A percentile compares a stretch with the other conserved stretches of the same genome.
phyloP scores from a whole-genome alignment of 2,329 filamentous ascomycete genomes.

The Clarireedia monteithiana region DNA sequence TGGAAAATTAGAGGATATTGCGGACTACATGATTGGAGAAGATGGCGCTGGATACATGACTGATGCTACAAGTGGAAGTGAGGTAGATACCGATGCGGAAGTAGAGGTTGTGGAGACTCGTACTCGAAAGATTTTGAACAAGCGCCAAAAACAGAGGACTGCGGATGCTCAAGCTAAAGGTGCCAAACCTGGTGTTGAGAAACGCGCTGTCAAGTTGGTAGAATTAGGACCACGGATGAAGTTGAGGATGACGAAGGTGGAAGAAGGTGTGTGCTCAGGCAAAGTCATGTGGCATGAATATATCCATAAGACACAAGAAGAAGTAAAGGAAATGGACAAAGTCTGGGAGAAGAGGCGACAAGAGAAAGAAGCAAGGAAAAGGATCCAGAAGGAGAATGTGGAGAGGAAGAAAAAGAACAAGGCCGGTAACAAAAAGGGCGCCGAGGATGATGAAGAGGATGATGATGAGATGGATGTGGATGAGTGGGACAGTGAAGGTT shows the following conservation, averaged over 20 bases:
- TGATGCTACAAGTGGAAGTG: constrained; percentile 77
- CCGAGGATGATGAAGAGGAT: constrained; percentile 45
- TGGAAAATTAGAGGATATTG: constrained; percentile 83
- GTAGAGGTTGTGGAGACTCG: constrained; percentile 71
- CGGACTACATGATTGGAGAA: constrained; percentile 88
- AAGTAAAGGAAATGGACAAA: constrained; percentile 72
- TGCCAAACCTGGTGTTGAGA: constrained; percentile 43
- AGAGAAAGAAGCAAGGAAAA: constrained; percentile 76
- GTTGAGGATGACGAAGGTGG: constrained; percentile 86
- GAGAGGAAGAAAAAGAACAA: constrained; percentile 69
- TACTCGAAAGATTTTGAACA: constrained; percentile 51
- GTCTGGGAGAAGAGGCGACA: constrained; percentile 70
- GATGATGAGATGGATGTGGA: constrained; percentile 40
- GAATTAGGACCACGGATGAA: constrained; percentile 89
- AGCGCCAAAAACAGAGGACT: constrained; percentile 34
- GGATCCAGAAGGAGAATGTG: constrained; percentile 82
- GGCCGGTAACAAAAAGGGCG: constrained; percentile 37
- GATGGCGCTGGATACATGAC: constrained; percentile 76
- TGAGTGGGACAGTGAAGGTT: constrained; percentile 32
- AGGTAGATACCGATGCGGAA: constrained; percentile 89
- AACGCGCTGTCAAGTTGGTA: constrained; percentile 81
- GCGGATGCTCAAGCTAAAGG: constrained; percentile 37
- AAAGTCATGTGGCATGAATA: constrained; percentile 98
- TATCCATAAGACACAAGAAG: constrained; percentile 72
- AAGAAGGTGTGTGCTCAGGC: constrained; percentile 83